Evolutionary conservation across 352 stramenopile species (phyloP).

Genomic region (Globisporangium solare): DNA sequence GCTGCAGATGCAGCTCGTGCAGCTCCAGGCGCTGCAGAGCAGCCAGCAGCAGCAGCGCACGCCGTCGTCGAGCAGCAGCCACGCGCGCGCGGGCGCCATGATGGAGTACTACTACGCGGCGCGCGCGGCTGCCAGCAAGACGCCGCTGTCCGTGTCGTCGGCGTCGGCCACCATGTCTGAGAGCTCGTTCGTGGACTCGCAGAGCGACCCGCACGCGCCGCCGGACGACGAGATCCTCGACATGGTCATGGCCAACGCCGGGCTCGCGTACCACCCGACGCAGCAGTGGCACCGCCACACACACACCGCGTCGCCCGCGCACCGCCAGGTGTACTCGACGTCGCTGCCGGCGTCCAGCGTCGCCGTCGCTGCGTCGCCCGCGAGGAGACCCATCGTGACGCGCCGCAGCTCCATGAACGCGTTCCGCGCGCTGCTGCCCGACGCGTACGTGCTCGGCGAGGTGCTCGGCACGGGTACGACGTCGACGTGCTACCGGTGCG

Average conservation of each 20-base stretch:
- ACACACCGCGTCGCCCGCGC: background rate
- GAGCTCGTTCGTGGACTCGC: slow-evolving; percentile 30
- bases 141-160: slow-evolving; percentile 13
- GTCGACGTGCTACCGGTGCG: slow-evolving; percentile 64
- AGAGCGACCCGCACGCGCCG: slow-evolving; percentile 9
- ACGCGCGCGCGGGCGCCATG: too few species aligned
- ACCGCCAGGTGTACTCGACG: slow-evolving; percentile 2
- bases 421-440: slow-evolving; percentile 36
- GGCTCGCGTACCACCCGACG: slow-evolving; percentile 8
- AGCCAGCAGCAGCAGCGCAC: background rate
- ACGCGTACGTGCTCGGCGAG: slow-evolving; percentile 52
- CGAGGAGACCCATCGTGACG: slow-evolving; percentile 2
- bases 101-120: slow-evolving; percentile 5
- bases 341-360: slow-evolving; percentile 1
- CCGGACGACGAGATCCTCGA: slow-evolving; percentile 23
- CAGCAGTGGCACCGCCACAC: slow-evolving; percentile 16
- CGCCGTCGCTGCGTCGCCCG: background rate
- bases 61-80: too few species aligned
- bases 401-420: slow-evolving; percentile 14
- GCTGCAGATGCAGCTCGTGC: background rate
- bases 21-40: background rate
- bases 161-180: slow-evolving; percentile 31
- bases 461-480: slow-evolving; percentile 63
- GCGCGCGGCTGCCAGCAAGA: background rate
- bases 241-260: slow-evolving; percentile 26